phyloP scores from a whole-genome alignment of 371 early-diverging fungal genomes.

The Paramicrosporidium saccamoebae region DNA sequence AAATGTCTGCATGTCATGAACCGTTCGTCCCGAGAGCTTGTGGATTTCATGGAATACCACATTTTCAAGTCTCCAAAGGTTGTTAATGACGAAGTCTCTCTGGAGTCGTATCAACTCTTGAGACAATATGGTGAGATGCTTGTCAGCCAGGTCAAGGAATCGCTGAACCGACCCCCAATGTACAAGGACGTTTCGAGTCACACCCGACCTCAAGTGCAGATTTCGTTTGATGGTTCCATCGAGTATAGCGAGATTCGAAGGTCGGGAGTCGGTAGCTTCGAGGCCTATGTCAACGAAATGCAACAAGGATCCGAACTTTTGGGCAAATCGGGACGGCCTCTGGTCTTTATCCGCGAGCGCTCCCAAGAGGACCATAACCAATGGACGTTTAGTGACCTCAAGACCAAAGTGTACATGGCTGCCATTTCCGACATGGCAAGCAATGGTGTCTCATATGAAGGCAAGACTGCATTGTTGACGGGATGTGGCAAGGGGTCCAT shows the following conservation, averaged over 20 bases:
- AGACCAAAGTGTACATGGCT: constrained; percentile 18
- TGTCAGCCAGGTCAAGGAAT: constrained; percentile 53
- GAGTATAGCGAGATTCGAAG: constrained; percentile 40
- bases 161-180: constrained; percentile 30
- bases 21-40: constrained; percentile 37
- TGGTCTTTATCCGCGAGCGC: background rate
- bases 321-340: too few species aligned
- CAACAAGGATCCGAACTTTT: constrained; percentile 20
- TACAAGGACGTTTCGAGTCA: constrained; percentile 48
- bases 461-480: constrained; percentile 48
- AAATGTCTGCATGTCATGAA: constrained; percentile 70
- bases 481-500: constrained; percentile 76
- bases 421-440: constrained; percentile 25
- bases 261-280: constrained; percentile 19
- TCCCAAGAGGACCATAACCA: too few species aligned
- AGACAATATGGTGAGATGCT: constrained; percentile 41
- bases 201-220: constrained; percentile 37
- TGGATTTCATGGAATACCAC: constrained; percentile 55
- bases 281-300: constrained; percentile 30
- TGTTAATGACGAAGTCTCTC: constrained; percentile 26
- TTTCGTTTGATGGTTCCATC: constrained; percentile 43
- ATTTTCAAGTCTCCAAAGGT: constrained; percentile 27
- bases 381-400: background rate
- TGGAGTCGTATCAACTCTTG: constrained; percentile 42
- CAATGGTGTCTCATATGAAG: constrained; percentile 42